Percentiles rank a stretch among this genome's conserved stretches.
phyloP scores from a whole-genome alignment of 2,329 filamentous ascomycete species.

The Neofusicoccum umdonicola region DNA sequence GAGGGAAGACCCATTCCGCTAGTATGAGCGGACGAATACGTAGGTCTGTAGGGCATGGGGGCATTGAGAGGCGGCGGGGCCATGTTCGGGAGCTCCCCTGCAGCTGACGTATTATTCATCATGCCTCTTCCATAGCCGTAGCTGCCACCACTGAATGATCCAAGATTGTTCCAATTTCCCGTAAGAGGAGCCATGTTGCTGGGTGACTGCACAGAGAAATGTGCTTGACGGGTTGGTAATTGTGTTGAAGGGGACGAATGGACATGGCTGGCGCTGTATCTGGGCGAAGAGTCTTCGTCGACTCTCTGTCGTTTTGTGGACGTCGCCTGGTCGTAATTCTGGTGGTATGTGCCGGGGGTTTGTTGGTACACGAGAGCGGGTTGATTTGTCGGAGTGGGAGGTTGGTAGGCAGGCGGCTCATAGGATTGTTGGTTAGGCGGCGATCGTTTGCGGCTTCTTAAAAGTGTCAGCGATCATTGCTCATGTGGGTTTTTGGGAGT shows the following conservation, averaged over 20 bases:
- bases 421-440: not conserved
- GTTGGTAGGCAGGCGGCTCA: not conserved
- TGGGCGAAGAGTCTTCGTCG: not conserved
- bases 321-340: not conserved
- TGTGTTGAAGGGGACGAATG: not conserved
- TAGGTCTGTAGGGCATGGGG: not conserved
- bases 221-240: not conserved
- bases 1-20: not conserved
- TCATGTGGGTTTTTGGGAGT: not conserved
- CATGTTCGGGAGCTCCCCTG: not conserved
- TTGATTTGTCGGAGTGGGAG: not conserved
- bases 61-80: not conserved
- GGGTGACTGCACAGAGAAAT: not conserved
- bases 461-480: not conserved
- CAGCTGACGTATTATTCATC: not conserved
- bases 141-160: not conserved
- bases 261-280: not conserved
- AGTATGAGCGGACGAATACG: not conserved
- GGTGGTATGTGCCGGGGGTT: not conserved
- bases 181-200: not conserved
- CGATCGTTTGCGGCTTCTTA: constrained; percentile 13
- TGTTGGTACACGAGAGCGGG: not conserved
- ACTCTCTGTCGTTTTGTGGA: not conserved
- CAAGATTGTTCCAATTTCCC: not conserved
- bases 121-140: not conserved